phyloP scores from a whole-genome alignment of 2,329 filamentous ascomycete species.

The Plenodomus tracheiphilus region DNA sequence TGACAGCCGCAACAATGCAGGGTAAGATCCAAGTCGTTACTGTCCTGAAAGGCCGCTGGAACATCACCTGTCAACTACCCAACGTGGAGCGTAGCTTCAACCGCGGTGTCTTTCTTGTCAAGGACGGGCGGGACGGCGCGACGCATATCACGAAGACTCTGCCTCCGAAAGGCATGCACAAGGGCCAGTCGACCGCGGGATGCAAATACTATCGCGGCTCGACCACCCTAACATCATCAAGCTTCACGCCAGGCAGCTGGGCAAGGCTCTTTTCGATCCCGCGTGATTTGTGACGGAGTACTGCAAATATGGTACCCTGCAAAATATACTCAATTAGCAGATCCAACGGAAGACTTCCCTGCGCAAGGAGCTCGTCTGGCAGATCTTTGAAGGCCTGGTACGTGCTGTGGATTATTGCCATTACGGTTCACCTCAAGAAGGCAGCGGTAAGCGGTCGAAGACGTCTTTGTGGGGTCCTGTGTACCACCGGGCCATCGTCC shows the following conservation, averaged over 20 bases:
- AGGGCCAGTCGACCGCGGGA: not conserved
- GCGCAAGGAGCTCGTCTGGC: not conserved
- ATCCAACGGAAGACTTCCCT: not conserved
- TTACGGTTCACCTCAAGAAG: not conserved
- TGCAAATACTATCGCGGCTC: not conserved
- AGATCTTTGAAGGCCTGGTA: not conserved
- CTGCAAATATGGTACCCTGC: constrained; percentile 1
- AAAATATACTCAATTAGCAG: not conserved
- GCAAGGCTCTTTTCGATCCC: not conserved
- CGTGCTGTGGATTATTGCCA: not conserved
- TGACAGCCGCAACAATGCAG: no score
- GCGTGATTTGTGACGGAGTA: constrained; percentile 1
- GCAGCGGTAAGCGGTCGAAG: not conserved
- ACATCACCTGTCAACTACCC: no score
- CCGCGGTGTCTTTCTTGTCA: no score
- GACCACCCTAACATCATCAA: not conserved
- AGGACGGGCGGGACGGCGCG: no score
- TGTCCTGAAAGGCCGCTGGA: no score
- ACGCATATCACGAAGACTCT: not conserved
- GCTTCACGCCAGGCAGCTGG: not conserved
- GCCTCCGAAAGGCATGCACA: not conserved
- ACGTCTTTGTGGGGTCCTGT: no score
- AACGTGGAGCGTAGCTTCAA: no score
- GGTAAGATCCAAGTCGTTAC: no score
- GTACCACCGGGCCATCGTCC: no score